Conservation (phyloP, 257 asterid species). For the Primulina huaijiensis region DNA sequence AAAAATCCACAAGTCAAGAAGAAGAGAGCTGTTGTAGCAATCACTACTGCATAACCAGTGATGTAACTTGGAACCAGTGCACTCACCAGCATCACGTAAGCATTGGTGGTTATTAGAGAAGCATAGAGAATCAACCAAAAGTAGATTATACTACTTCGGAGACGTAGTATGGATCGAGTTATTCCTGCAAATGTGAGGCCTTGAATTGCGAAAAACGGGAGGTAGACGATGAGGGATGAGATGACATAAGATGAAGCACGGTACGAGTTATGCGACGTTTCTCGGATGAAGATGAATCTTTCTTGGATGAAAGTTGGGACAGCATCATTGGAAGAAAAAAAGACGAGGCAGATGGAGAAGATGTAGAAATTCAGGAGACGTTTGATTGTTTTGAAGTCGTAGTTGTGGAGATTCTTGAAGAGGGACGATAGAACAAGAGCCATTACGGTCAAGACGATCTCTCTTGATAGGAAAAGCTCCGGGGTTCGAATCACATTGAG, state of each 20-base stretch:
- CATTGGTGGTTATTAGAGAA: conserved; percentile 79
- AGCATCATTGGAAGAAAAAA: conserved; percentile 85
- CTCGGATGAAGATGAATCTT: conserved; percentile 80
- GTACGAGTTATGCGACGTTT: conserved; percentile 82
- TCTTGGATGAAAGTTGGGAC: conserved; percentile 91
- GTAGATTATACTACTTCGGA: conserved; percentile 39
- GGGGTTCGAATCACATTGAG: conserved; percentile 80
- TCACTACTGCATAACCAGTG: conserved; percentile 85
- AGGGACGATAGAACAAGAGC: conserved; percentile 68
- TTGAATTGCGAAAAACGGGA: conserved; percentile 78
- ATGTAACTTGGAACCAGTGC: conserved; percentile 82
- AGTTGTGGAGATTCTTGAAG: conserved; percentile 40
- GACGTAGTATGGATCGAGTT: conserved; percentile 50
- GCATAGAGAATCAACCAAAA: conserved; percentile 79
- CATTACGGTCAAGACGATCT: conserved; percentile 70
- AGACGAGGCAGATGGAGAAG: conserved; percentile 65
- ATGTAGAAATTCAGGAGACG: conserved; percentile 78
- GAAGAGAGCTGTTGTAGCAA: conserved; percentile 88
- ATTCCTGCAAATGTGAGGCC: conserved; percentile 75
- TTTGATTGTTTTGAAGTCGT: conserved; percentile 51
- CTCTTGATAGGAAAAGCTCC: conserved; percentile 74
- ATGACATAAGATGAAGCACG: conserved; percentile 77
- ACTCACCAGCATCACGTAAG: conserved; percentile 83
- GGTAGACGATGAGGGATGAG: conserved; percentile 81
- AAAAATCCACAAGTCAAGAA: conserved; percentile 85